Base-by-base conservation (phyloP, 2,329 filamentous ascomycete species). In the Neonectria hederae region DNA sequence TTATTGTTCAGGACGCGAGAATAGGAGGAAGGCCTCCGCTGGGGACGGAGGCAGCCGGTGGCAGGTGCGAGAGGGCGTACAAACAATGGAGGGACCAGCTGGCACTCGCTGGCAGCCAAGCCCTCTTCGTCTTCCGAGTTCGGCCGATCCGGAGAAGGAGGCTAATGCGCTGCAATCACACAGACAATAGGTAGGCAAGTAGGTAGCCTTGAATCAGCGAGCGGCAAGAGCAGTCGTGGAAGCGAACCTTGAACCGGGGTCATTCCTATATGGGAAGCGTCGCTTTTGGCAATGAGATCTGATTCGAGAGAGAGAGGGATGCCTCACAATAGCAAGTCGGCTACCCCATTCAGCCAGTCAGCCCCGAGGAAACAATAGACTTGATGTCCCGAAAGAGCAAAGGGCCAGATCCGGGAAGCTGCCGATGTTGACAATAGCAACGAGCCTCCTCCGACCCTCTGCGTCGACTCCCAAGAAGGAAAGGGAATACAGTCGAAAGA, bases 61-160 rank as follows among this genome's bases (percentile, higher is more conserved):
- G 71, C 71, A 73, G 71, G 53, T 71, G 68, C 68, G 64, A 72
- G 61, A 59, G 59, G 65, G 61, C 21, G 54, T 46, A 62, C 53
- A 45, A 59, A 11, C 13, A 35, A 28, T 28, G 43, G 42, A 45
- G 35, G 35, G 35, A 38, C 35, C 35, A n/a, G 35, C 35, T 38
- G 35, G 35, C 14, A 38, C 14, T 38, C 35, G 35, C 26, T 19
- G 28, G 26, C 21, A 35, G 55, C 35, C 14, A 24, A 58, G 38
- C 46, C 56, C 5, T 46, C 26, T 24, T 56, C 19, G 38, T 42
- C 38, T 21, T 19, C 38, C 38, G 38, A 38, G 19, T 22, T 45
- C 24, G 35, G 56, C 38, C 48, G 48, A 53, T 52, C 32, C 9
- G 26, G 11, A 32, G 24, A 32, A 26, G 14, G 35, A 43, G 42